Evolutionary conservation across 495 filamentous ascomycete genomes (phyloP), one percentile per base, ranked within the genome.

Genomic region (Glonium stellatum): DNA sequence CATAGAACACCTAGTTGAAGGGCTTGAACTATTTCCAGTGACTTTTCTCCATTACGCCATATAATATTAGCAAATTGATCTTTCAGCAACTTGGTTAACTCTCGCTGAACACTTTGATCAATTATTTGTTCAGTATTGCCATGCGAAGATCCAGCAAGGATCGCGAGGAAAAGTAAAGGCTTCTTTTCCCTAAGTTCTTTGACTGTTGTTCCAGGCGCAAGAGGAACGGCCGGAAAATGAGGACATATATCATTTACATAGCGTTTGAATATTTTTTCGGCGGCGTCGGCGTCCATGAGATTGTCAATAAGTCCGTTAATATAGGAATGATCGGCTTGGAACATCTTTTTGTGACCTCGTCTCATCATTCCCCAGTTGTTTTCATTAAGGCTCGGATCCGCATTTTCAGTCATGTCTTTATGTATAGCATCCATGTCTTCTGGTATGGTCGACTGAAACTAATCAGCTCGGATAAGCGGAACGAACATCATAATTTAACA

Each of bases 1-100:
- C 65, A 67, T 42, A 67, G 49, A 12, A 64, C 58, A 35, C 59
- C 56, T 34, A 69, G 39, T 21, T 89, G 76, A 11, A 97, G 71
- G 0, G 89, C 82, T 74, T 97, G 92, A 11, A 96, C 82, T 1
- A 97, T 73, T 66, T 97, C 92, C 11, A 97, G 73, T 8, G 81
- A 87, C 74, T 96, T 97, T 55, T 90, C 85, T 12, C 87, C 89
- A 35, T 82, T 81, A 35, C 88, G 73, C 57, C 95, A 80, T 42
- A 93, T 79, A 23, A 82, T 79, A 21, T 95, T 85, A 9, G 87
- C 89, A 47, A 93, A 82, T 25, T 82, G 72, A 59, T 79, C 80
- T 75, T 90, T 88, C 55, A 88, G 72, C 66, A 95, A 87, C 48
- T 82, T 82, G 0, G 84, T 80, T 23, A 97, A 74, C 1, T 72